A percentile compares a stretch with the other conserved stretches of the same genome.
Conservation (phyloP, 495 filamentous ascomycete species). For the Lepraria neglecta region DNA sequence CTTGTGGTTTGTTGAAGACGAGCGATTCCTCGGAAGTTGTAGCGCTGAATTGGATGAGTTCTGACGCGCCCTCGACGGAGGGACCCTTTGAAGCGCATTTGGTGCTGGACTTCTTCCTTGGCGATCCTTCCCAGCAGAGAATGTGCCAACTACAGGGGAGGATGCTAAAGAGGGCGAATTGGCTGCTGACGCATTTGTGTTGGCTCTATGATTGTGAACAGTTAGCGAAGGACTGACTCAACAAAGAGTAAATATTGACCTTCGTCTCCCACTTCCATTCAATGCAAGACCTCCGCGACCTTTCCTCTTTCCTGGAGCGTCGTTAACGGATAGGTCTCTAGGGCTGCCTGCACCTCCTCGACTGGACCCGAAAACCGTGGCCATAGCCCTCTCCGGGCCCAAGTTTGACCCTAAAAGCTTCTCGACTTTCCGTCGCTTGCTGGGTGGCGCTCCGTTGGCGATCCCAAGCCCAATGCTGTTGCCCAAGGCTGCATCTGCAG, state of each 20-base stretch:
- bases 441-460: constrained; percentile 43
- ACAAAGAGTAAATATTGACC: constrained; percentile 42
- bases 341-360: constrained; percentile 52
- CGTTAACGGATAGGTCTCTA: constrained; percentile 56
- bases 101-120: constrained; percentile 45
- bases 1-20: constrained; percentile 53
- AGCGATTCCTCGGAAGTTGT: constrained; percentile 50
- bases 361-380: constrained; percentile 39
- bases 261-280: constrained; percentile 61
- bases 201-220: constrained; percentile 38
- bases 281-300: constrained; percentile 54
- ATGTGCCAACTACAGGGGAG: constrained; percentile 61
- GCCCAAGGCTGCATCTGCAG: constrained; percentile 40
- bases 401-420: constrained; percentile 50
- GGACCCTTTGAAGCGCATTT: constrained; percentile 44
- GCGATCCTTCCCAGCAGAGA: constrained; percentile 46
- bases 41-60: constrained; percentile 52
- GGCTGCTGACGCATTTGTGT: constrained; percentile 42
- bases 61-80: constrained; percentile 62
- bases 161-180: constrained; percentile 66
- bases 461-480: constrained; percentile 50
- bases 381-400: constrained; percentile 66
- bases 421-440: constrained; percentile 78
- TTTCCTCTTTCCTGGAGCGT: constrained; percentile 59
- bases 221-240: background rate